Base-by-base conservation (phyloP, 768 basidiomycete species). In the Artomyces pyxidatus region DNA sequence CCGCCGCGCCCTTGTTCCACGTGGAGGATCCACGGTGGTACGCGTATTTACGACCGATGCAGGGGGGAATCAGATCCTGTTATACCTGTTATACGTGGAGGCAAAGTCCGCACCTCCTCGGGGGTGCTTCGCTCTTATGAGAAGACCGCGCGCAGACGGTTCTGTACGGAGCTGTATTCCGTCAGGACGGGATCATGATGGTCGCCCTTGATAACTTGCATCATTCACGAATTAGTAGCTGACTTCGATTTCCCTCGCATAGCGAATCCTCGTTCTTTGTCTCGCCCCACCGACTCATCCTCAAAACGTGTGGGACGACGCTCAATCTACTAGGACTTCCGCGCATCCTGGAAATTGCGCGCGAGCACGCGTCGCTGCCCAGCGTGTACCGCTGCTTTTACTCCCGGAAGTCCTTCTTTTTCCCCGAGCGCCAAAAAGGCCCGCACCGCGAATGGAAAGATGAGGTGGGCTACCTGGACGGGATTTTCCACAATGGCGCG, bases 241-340 rank as follows among this genome's bases (percentile, higher is more conserved):
- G 56, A 43, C 55, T 58, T 10, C 61, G 50, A 12, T 52, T 35
- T 40, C 43, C 45, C 21, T 29, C 50, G 21, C 28, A n/a, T 65
- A 98, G 96, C 71, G 96, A 98, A 77, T 98, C 95, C 0, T 97
- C 94, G 30, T 75, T 99, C 48, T 95, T 99, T 61, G 83, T 99
- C 47, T 90, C 86, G 32, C 81, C 95, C 2, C 94, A 99, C 68
- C 85, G 92, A 49, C 77, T 99, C 52, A 98, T 99, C 59, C 81
- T 99, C 62, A 99, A 99, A 70, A 99, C 96, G 11, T 99, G 96
- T 66, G 96, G 96, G 22, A 99, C 96, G 3, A 99, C 96, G 5
- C 83, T 98, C 52, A 97, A 98, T 69, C 85, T 99, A 42, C 77
- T 95, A 54, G 96, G 96, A 11, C 76, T 99, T 44, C 90, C 92